These are phyloP conservation scores for Cercophora samala DNA, from an alignment of 495 filamentous ascomycete genomes.

Conservation along the genomic window DNA sequence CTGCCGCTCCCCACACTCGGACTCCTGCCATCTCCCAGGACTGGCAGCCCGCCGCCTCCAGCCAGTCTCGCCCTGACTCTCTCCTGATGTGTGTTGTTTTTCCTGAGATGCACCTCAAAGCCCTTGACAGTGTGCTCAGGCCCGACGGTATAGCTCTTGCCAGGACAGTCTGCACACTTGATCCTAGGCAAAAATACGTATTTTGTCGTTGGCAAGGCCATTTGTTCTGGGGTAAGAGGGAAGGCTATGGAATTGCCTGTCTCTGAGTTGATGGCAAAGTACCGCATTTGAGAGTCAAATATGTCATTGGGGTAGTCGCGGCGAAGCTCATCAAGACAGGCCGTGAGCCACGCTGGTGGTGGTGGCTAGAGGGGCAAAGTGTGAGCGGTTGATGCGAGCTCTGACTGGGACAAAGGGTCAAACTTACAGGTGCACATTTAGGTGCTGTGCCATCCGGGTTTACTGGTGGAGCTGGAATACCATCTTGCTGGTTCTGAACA, in stretches of 20 bases:
- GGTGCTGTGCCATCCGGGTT: slow-evolving; percentile 50
- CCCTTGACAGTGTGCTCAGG: slow-evolving; percentile 81
- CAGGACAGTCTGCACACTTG: slow-evolving; percentile 84
- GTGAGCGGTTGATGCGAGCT: slow-evolving; percentile 8
- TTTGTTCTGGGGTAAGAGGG: slow-evolving; percentile 45
- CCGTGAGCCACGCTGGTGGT: slow-evolving; percentile 74
- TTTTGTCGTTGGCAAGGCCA: slow-evolving; percentile 55
- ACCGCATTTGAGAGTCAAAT: slow-evolving; percentile 86
- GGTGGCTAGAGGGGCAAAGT: slow-evolving; percentile 41
- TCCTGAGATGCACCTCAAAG: slow-evolving; percentile 79
- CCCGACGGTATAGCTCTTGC: slow-evolving; percentile 86
- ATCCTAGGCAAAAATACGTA: slow-evolving; percentile 81
- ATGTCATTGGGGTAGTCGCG: slow-evolving; percentile 66
- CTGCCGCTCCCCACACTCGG: not conserved
- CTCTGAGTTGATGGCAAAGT: slow-evolving; percentile 66
- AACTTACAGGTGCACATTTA: slow-evolving; percentile 48
- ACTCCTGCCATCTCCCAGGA: not conserved
- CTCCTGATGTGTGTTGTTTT: slow-evolving; percentile 72
- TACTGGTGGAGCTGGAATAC: slow-evolving; percentile 63
- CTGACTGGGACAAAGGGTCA: slow-evolving; percentile 22
- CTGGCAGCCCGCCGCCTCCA: not conserved
- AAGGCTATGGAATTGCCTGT: slow-evolving; percentile 55
- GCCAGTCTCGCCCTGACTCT: slow-evolving; percentile 47
- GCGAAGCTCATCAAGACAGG: slow-evolving; percentile 61
- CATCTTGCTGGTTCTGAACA: slow-evolving; percentile 56